These are phyloP conservation scores for Kodamaea sagamina DNA, from an alignment of 805 yeast genomes.

Conservation along the genomic window DNA sequence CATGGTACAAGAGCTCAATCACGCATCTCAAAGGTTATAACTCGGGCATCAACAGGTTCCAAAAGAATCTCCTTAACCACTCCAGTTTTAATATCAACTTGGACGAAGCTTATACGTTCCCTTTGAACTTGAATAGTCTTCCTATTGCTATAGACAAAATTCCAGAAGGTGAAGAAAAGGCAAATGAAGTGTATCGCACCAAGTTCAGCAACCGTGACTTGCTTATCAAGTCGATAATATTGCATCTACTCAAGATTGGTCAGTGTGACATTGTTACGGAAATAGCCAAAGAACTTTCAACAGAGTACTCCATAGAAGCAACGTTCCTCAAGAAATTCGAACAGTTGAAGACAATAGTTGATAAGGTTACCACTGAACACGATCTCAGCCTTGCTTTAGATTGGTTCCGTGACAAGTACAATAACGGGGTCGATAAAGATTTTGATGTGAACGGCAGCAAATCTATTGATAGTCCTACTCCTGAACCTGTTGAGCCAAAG, in stretches of 20 bases:
- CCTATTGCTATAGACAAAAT: slow-evolving; percentile 4
- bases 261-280: slow-evolving; percentile 39
- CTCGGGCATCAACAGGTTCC: slow-evolving; percentile 35
- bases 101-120: slow-evolving; percentile 45
- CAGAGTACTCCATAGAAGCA: slow-evolving; percentile 22
- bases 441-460: background rate
- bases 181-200: background rate
- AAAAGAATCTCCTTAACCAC: slow-evolving; percentile 32
- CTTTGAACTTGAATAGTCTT: slow-evolving; percentile 21
- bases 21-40: slow-evolving; percentile 36
- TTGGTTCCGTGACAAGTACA: slow-evolving; percentile 33
- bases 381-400: slow-evolving; percentile 32
- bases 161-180: background rate
- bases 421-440: background rate
- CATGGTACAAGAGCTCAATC: slow-evolving; percentile 43
- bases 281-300: slow-evolving; percentile 25
- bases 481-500: slow-evolving; percentile 4
- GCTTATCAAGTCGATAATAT: slow-evolving; percentile 37
- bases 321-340: slow-evolving; percentile 29
- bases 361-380: slow-evolving; percentile 33
- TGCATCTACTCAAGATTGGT: slow-evolving; percentile 43
- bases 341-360: slow-evolving; percentile 34
- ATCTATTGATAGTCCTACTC: slow-evolving; percentile 4
- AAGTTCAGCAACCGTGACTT: slow-evolving; percentile 28
- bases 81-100: slow-evolving; percentile 32